Base-by-base conservation (phyloP, 2,329 filamentous ascomycete genomes). In the Drechslerella coelobrocha region DNA sequence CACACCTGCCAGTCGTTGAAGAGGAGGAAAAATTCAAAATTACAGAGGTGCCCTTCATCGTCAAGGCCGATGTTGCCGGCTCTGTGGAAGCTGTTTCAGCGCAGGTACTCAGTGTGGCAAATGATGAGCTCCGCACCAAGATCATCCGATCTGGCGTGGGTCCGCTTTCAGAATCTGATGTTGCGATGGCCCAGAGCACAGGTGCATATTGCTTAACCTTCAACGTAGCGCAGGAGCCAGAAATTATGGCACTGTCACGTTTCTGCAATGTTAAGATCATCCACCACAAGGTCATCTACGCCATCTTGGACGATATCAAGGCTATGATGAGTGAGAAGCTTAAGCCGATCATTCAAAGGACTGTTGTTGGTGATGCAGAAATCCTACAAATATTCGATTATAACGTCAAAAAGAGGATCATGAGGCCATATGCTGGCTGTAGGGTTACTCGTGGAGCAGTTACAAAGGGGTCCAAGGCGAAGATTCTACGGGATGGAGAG, bases 61-160 rank as follows among this genome's bases (percentile, higher is more conserved):
- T 99, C 80, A 96, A 95, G 79, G 92, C 88, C 59, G 94, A 99
- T 76, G 94, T 97, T 17, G 90, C 89, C 72, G 94, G 94, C 37
- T 97, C 93, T 0, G 92, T 92, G 0, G 94, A 99, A 81, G 94
- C 94, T 1, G 89, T 97, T 1, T 83, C 88, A 69, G 88, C 90
- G 52, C 88, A 89, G 7, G 84, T 99, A 66, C 82, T 87, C 71
- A 86, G 88, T 68, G 83, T 97, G 73, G 92, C 92, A 73, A 96
- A 89, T 80, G 87, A 91, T 75, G 91, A 97, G 78, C 88, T 97
- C 39, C 85, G 83, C 29, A 85, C 92, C 12, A 86, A 87, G 62
- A 83, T 99, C 66, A 84, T 99, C 34, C 87, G 89, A 21, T 88
- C 89, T 2, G 86, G 84, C 1, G 89, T 94, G 1, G 95, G 94